Base-by-base conservation (phyloP, 2,329 filamentous ascomycete species). In the Pseudogymnoascus sp. region DNA sequence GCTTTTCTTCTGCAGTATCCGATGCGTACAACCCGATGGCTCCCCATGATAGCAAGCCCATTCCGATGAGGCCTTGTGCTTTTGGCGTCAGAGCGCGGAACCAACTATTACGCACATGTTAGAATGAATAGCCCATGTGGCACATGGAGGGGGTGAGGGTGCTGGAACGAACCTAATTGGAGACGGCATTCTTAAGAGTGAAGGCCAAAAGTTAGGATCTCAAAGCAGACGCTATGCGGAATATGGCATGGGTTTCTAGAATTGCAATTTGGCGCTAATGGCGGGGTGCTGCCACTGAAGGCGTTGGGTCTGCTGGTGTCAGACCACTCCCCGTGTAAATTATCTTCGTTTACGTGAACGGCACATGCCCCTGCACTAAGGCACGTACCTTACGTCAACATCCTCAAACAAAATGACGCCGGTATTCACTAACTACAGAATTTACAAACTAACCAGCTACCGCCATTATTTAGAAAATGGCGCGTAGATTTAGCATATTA, bases 21-120 rank as follows among this genome's bases (percentile, higher is more conserved):
- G 89, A 86, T 16, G 90, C 72, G 72, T 88, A 87, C n/a, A 95
- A 81, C 14, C 91, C 93, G 41, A 85, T 78, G 41, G 80, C 78
- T 12, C 90, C 91, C 84, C 91, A 96, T 35, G 84, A 84, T 71
- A 96, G 85, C 68, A 96, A 77, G 69, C 86, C 89, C 59, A 86
- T 73, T 68, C 93, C 93, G 66, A 96, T 81, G 59, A 87, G 77
- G 43, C 90, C 77, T 63, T 89, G 89, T 24, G 89, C 88, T 68
- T 84, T 87, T 16, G 88, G 83, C 3, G 87, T 78, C 62, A 96
- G 86, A 69, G 83, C 85, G 72, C 82, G 87, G 78, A 92, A 96
- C 61, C 86, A 80, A 70, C 87, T 89, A 61, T 12, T 16, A 12
- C 10, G 14, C 14, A 40, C 6, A n/a, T 60, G 33, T 38, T 60